Conservation (phyloP, 495 filamentous ascomycete genomes). For the Xylaria longipes region DNA sequence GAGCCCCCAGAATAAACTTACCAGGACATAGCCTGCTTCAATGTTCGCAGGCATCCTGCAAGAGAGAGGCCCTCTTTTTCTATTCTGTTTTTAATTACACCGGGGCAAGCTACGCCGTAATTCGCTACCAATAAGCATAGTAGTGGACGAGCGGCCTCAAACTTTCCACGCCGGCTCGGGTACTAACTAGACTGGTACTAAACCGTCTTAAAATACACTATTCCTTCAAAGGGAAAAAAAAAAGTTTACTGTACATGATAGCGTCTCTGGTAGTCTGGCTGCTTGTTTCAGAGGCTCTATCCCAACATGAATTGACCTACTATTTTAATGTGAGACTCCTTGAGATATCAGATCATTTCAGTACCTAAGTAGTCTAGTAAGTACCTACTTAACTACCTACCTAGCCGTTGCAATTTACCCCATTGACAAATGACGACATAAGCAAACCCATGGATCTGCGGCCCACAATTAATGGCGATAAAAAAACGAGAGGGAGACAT, state of each 20-base stretch:
- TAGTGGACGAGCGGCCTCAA: background rate
- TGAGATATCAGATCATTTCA: background rate
- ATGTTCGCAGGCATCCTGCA: background rate
- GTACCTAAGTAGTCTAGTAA: background rate
- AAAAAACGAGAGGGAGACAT: constrained; percentile 11
- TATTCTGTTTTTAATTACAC: background rate
- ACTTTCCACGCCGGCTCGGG: background rate
- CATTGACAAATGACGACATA: constrained; percentile 15
- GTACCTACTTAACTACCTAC: no score
- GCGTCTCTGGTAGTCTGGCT: background rate
- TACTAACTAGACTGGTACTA: background rate
- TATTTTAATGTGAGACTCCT: background rate
- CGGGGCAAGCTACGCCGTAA: background rate
- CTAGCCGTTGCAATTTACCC: background rate
- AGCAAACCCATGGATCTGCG: constrained; percentile 1
- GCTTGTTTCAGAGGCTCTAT: background rate
- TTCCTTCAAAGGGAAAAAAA: background rate
- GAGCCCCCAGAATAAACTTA: constrained; percentile 2
- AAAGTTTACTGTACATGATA: background rate
- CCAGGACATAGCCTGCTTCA: constrained; percentile 3
- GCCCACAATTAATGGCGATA: background rate
- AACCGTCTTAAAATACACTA: background rate
- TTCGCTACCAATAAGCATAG: constrained; percentile 3
- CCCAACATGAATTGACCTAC: background rate
- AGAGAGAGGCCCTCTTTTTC: constrained; percentile 4